A percentile compares a stretch with the other conserved stretches of the same genome.
phyloP scores from a whole-genome alignment of 495 filamentous ascomycete species.

The Talaromyces ruber region DNA sequence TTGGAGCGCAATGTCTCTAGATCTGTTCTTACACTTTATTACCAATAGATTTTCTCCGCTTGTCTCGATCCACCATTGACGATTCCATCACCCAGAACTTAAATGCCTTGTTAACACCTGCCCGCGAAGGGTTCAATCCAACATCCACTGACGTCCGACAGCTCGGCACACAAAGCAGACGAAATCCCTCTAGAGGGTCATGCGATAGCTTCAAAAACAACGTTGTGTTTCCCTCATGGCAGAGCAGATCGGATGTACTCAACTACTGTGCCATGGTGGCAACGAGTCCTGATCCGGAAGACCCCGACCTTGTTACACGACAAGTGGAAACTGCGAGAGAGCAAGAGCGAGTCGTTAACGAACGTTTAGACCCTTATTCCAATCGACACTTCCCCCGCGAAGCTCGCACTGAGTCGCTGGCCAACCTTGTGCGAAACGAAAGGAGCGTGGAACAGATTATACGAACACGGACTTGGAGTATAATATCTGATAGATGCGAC shows the following conservation, averaged over 20 bases:
- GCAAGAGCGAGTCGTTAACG: slow-evolving; percentile 72
- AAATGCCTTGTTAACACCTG: slow-evolving; percentile 79
- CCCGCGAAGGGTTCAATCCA: slow-evolving; percentile 66
- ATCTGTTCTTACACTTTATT: neutral
- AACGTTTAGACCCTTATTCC: slow-evolving; percentile 88
- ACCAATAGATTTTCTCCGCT: slow-evolving; percentile 74
- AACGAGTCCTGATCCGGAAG: slow-evolving; percentile 76
- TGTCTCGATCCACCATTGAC: slow-evolving; percentile 79
- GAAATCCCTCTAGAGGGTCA: slow-evolving; percentile 45
- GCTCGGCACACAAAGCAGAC: slow-evolving; percentile 25
- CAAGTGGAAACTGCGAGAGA: slow-evolving; percentile 61
- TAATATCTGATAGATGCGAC: slow-evolving; percentile 72
- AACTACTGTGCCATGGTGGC: slow-evolving; percentile 88
- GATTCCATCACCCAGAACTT: slow-evolving; percentile 90
- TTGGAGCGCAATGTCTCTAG: neutral
- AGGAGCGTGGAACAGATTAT: slow-evolving; percentile 82
- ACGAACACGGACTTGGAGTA: slow-evolving; percentile 69
- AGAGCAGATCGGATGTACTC: slow-evolving; percentile 73
- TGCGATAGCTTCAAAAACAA: slow-evolving; percentile 70
- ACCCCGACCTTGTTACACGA: slow-evolving; percentile 67
- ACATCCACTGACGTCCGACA: slow-evolving; percentile 59
- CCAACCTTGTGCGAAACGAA: slow-evolving; percentile 72
- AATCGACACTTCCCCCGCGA: slow-evolving; percentile 77
- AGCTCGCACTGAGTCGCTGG: slow-evolving; percentile 74
- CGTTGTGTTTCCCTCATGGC: slow-evolving; percentile 85